Evolutionary conservation across 1,284 basidiomycete genomes (phyloP).

Genomic region (Porodaedalea pini): DNA sequence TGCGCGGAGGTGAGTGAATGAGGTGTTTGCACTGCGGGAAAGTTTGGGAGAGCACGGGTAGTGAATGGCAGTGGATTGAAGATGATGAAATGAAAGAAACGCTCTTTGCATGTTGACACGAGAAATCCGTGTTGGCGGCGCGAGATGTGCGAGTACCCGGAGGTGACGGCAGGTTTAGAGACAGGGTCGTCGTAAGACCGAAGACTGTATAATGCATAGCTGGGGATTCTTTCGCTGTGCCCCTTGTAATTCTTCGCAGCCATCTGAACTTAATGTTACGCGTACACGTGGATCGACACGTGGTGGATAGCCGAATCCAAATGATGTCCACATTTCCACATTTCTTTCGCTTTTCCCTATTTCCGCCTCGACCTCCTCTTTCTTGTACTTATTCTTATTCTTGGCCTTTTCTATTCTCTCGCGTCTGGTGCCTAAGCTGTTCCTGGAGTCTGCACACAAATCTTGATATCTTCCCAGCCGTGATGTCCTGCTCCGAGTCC

Average conservation of each 20-base stretch:
- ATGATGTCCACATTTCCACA: not conserved
- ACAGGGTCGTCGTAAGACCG: not conserved
- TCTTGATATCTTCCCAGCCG: not conserved
- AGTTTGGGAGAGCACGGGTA: not conserved
- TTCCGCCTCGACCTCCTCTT: not conserved
- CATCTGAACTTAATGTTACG: not conserved
- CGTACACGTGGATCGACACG: constrained; percentile 12
- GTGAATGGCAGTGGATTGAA: not conserved
- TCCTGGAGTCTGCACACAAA: constrained; percentile 1
- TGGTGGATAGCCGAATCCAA: constrained; percentile 3
- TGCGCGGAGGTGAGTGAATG: constrained; percentile 2
- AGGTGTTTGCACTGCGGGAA: not conserved
- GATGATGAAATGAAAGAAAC: constrained; percentile 4
- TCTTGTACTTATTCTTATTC: constrained; percentile 4
- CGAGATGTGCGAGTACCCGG: not conserved
- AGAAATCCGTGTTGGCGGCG: not conserved
- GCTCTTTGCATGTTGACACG: constrained; percentile 2
- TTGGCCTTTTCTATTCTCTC: not conserved
- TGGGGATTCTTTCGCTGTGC: no score
- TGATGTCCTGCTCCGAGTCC: not conserved
- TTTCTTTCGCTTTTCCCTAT: not conserved
- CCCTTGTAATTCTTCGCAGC: no score
- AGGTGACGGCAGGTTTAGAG: constrained; percentile 4
- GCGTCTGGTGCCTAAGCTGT: not conserved
- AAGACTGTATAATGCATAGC: not conserved